Evolutionary conservation across 306 rosid species (phyloP).

Genomic region (Myrica gale): DNA sequence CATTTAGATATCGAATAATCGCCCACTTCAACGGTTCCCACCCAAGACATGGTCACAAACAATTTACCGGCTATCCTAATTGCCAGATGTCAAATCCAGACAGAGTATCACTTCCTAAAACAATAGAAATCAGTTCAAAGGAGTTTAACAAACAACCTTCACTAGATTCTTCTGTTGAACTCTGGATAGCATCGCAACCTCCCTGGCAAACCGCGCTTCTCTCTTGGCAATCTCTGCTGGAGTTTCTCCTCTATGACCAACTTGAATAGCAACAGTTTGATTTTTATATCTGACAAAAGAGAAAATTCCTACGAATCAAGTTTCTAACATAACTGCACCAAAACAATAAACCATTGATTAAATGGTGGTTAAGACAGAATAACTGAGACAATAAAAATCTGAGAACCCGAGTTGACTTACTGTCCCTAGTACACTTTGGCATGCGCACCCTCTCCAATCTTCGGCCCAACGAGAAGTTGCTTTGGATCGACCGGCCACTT

Average conservation of each 20-base stretch:
- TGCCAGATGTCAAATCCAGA: slow-evolving; percentile 13
- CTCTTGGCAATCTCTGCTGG: slow-evolving; percentile 50
- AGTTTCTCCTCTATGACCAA: slow-evolving; percentile 45
- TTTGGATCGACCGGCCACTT: slow-evolving; percentile 90
- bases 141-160: slow-evolving; percentile 50
- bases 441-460: slow-evolving; percentile 93
- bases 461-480: slow-evolving; percentile 84
- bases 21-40: neutral
- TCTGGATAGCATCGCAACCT: slow-evolving; percentile 81
- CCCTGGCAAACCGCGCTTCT: slow-evolving; percentile 81
- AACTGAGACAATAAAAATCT: slow-evolving; percentile 9
- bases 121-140: neutral
- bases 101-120: slow-evolving; percentile 7
- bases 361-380: slow-evolving; percentile 6
- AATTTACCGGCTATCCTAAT: neutral
- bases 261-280: slow-evolving; percentile 53
- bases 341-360: neutral
- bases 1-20: slow-evolving; percentile 28
- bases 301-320: slow-evolving; percentile 23
- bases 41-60: neutral
- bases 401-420: slow-evolving; percentile 59
- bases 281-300: slow-evolving; percentile 48
- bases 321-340: slow-evolving; percentile 11
- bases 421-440: slow-evolving; percentile 96
- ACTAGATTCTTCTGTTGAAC: slow-evolving; percentile 92